Evolutionary conservation across 2,329 filamentous ascomycete species (phyloP), one percentile per base, ranked within the genome.

Genomic region (Colletotrichum shisoi): DNA sequence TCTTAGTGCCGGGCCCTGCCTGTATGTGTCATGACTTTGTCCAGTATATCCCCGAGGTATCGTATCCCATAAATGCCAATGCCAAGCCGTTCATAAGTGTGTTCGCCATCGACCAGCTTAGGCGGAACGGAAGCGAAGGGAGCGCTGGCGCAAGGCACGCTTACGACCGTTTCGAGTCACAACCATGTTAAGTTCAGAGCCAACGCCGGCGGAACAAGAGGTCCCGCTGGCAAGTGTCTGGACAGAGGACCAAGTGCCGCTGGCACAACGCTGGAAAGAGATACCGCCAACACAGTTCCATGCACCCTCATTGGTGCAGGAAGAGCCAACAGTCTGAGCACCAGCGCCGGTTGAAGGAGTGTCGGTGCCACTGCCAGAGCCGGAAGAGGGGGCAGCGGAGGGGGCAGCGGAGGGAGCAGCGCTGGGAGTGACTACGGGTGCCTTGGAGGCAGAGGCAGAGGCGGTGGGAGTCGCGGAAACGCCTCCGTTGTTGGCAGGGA

Each of bases 191-290:
- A 86, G 74, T 0, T 75, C 69, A 7, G 74, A 71, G 2, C 77
- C 75, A 65, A 83, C 74, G 0, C 85, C 85, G 0, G 71, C 59
- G 1, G 72, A 72, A 73, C 85, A 87, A 0, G 64, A 71, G 0
- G 82, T 83, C 1, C 85, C 85, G 0, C 74, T 71, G 0, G 85
- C 80, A 13, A 87, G 71, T 0, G 69, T 48, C 67, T 80, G 79
- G 2, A 74, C 62, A 0, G 75, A 71, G 2, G 84, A 83, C 85
- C 85, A 87, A 0, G 70, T 44, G 9, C 85, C 84, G 2, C 80
- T 82, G 8, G 80, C 85, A 65, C 85, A 87, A 54, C 83, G 84
- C 74, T 87, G 84, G 80, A 81, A 87, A 0, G 80, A 79, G 1
- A 73, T 76, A 15, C 84, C 83, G 0, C 73, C 76, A 7, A 86